These are phyloP conservation scores for Plasmodium coatneyi DNA, from an alignment of 169 alveolate species.

Conservation along the genomic window DNA sequence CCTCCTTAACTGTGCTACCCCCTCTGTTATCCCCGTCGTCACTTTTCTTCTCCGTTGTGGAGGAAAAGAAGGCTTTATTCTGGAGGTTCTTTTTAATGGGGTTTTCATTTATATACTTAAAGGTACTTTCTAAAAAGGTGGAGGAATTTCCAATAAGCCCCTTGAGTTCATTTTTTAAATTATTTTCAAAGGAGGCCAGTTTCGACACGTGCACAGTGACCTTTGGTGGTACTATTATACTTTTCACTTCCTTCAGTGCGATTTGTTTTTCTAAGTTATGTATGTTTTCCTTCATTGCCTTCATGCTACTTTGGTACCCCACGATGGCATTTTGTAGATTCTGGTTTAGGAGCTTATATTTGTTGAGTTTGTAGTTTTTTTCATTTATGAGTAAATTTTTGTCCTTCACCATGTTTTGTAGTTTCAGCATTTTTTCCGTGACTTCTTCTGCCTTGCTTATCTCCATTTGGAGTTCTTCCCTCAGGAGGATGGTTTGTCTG, in stretches of 20 bases:
- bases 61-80: slow-evolving; percentile 46
- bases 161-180: slow-evolving; percentile 61
- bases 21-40: background rate
- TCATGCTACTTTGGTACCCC: slow-evolving; percentile 23
- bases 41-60: slow-evolving; percentile 28
- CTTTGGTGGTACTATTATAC: slow-evolving; percentile 58
- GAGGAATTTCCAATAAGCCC: slow-evolving; percentile 73
- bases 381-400: slow-evolving; percentile 66
- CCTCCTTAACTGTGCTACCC: background rate
- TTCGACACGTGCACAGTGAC: slow-evolving; percentile 34
- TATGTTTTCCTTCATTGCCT: slow-evolving; percentile 67
- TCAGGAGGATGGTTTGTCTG: slow-evolving; percentile 1
- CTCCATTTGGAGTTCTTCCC: slow-evolving; percentile 42
- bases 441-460: slow-evolving; percentile 19
- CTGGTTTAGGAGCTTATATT: slow-evolving; percentile 27
- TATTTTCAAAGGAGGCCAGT: slow-evolving; percentile 63
- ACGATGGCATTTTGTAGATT: slow-evolving; percentile 7
- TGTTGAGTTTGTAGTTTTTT: slow-evolving; percentile 52
- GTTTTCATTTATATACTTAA: slow-evolving; percentile 75
- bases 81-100: slow-evolving; percentile 64
- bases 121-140: slow-evolving; percentile 69
- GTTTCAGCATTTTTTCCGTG: slow-evolving; percentile 21
- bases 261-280: slow-evolving; percentile 67
- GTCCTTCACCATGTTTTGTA: slow-evolving; percentile 15
- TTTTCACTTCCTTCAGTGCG: slow-evolving; percentile 37